These are phyloP conservation scores for Batrachochytrium dendrobatidis DNA, from an alignment of 371 early-diverging fungal species.

Conservation along the genomic window DNA sequence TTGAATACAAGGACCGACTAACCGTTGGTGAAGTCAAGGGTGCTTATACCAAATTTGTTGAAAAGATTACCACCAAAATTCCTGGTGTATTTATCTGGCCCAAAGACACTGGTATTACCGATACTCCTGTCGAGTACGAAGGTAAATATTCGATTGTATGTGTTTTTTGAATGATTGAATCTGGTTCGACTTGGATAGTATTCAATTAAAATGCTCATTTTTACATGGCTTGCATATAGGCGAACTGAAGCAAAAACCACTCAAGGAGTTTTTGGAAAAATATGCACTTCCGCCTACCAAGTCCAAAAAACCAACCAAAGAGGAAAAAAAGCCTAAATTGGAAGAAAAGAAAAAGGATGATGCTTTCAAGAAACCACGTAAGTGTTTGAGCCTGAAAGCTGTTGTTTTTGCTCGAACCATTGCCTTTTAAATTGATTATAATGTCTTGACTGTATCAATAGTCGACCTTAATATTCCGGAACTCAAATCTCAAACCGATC, in stretches of 20 bases:
- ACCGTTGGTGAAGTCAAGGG: slow-evolving; percentile 64
- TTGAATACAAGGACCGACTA: slow-evolving; percentile 61
- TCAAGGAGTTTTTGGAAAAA: slow-evolving; percentile 49
- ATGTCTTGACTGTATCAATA: not conserved
- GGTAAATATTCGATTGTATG: slow-evolving; percentile 39
- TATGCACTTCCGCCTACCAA: slow-evolving; percentile 25
- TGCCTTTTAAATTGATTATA: not conserved
- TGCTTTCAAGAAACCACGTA: not conserved
- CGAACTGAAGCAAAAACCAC: slow-evolving; percentile 42
- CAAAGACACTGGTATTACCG: not conserved
- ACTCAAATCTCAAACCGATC: slow-evolving; percentile 36
- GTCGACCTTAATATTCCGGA: slow-evolving; percentile 9
- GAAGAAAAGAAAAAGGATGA: slow-evolving; percentile 13
- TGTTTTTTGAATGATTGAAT: too few species aligned
- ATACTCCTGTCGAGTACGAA: slow-evolving; percentile 27
- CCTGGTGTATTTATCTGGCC: slow-evolving; percentile 45
- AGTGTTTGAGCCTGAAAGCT: too few species aligned
- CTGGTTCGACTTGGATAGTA: too few species aligned
- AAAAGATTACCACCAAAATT: slow-evolving; percentile 9
- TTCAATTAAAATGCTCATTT: too few species aligned
- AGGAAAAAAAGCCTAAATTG: slow-evolving; percentile 16
- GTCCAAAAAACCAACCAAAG: not conserved
- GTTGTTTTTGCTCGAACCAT: not conserved
- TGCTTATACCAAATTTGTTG: slow-evolving; percentile 43
- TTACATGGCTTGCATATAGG: too few species aligned